Evolutionary conservation across 352 stramenopile genomes (phyloP), one percentile per base, ranked within the genome.

Genomic region (Globisporangium spinosum): DNA sequence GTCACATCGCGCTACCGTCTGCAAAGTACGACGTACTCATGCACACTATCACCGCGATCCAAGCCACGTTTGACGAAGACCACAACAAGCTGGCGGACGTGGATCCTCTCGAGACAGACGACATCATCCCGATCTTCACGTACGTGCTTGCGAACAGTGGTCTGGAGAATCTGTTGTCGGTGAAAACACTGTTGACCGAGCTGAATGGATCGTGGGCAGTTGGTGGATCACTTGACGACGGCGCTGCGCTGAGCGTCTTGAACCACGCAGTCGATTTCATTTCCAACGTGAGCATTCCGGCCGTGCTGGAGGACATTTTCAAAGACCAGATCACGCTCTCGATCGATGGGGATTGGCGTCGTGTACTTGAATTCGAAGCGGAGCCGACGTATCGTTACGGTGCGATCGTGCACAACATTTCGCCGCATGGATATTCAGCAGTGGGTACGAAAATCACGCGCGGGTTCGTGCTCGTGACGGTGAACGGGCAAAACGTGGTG

Each of bases 61-160:
- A 93, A 58, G 43, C 80, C 32, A 91, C 85, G 0, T 95, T 88
- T 64, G 77, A 74, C 0, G 87, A 95, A 61, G 88, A 96, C 56
- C 82, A 92, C 57, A 78, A 87, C 55, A 76, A 81, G 20, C 40
- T 87, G 12, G 61, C 72, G 22, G 79, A 91, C 58, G 64, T 76
- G 27, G 76, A 86, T 20, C 73, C 76, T 17, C 77, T 95, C 13
- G 84, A 93, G 64, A 92, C 85, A 0, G 89, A 96, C 60, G 89
- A 96, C 64, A 78, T 96, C 27, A 92, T 95, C 54, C 89, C 89
- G 20, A 95, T 96, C 66, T 96, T 96, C 62, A 96, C 89, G 20
- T 96, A 90, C 64, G 86, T 96, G n/a, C 61, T 96, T 53, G 87
- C 87, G 23, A 95, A 96, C 70, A 95, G 87, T 57, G 87, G 86